Evolutionary conservation across 2,329 filamentous ascomycete species (phyloP).

Genomic region (Fusarium palustre): DNA sequence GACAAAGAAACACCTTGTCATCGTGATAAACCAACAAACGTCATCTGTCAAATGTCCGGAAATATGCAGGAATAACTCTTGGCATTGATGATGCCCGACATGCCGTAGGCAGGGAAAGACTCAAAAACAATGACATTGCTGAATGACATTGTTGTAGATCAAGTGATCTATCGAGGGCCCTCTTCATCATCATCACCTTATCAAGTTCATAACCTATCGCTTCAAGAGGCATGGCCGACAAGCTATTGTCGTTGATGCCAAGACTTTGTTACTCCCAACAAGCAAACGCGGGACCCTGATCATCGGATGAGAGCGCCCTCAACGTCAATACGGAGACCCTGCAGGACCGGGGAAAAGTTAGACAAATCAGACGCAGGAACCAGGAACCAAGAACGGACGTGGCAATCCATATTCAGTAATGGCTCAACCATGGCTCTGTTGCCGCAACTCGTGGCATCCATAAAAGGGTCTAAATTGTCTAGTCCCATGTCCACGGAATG

Average conservation of each 20-base stretch:
- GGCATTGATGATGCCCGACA: neutral
- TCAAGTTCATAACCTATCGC: neutral
- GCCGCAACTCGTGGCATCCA: conserved; percentile 21
- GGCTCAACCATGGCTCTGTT: conserved; percentile 16
- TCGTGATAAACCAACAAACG: neutral
- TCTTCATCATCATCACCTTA: neutral
- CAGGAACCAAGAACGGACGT: conserved; percentile 27
- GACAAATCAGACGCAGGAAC: conserved; percentile 36
- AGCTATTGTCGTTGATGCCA: neutral
- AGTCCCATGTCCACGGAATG: conserved; percentile 30
- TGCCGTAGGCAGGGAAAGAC: neutral
- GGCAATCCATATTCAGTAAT: neutral
- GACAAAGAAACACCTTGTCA: neutral
- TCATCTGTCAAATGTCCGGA: neutral
- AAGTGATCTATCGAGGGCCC: conserved; percentile 10
- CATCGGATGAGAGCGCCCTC: neutral
- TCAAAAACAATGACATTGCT: conserved; percentile 3
- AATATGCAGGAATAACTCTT: neutral
- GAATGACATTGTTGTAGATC: conserved; percentile 18
- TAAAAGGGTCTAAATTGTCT: conserved; percentile 10
- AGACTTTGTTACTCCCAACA: neutral
- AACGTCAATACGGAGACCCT: conserved; percentile 15
- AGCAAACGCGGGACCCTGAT: conserved; percentile 17
- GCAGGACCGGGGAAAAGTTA: neutral
- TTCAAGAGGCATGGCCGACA: neutral